These are phyloP conservation scores for Trypanosoma grayi DNA, from an alignment of 208 protist species.

Conservation along the genomic window DNA sequence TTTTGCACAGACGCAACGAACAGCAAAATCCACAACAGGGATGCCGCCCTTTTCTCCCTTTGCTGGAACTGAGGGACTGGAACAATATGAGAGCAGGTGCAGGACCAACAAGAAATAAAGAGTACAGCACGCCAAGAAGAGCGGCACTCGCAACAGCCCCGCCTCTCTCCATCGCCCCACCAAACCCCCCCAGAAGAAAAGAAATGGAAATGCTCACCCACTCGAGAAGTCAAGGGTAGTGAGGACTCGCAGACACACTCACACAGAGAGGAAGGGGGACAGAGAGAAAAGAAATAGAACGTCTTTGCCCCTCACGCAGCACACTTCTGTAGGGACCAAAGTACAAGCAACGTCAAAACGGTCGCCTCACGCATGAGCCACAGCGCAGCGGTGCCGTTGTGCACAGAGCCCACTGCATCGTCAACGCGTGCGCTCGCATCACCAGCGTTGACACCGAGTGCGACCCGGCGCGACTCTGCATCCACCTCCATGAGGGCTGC, in stretches of 20 bases:
- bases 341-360: slow-evolving; percentile 9
- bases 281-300: neutral
- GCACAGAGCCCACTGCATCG: neutral
- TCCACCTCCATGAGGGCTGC: neutral
- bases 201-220: neutral
- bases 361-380: slow-evolving; percentile 26
- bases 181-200: too few relatives aligned
- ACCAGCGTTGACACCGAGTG: neutral
- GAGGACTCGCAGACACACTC: neutral
- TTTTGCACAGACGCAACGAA: neutral
- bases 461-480: neutral
- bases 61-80: too few relatives aligned
- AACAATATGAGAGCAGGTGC: too few relatives aligned
- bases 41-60: neutral
- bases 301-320: neutral
- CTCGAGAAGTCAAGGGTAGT: neutral
- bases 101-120: neutral
- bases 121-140: neutral
- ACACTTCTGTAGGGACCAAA: slow-evolving; percentile 7
- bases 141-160: neutral
- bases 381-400: slow-evolving; percentile 7
- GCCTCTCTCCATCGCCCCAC: too few relatives aligned
- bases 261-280: neutral
- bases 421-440: neutral
- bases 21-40: neutral